Evolutionary conservation across 1,284 basidiomycete species (phyloP).

Genomic region (Boletus sp.): DNA sequence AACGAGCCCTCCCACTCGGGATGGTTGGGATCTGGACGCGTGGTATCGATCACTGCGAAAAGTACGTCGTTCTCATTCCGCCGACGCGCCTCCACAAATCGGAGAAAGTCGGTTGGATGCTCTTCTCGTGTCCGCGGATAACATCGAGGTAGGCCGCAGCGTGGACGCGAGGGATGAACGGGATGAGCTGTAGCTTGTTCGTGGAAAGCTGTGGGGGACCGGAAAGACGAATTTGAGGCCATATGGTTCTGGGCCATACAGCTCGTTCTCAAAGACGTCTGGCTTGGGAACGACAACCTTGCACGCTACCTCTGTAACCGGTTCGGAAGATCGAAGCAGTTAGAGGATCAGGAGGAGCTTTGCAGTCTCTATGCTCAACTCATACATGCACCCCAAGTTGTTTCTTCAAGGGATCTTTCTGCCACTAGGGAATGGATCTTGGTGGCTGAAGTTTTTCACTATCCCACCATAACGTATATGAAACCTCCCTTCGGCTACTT

Average conservation of each 20-base stretch:
- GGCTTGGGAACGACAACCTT: slow-evolving; percentile 8
- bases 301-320: too few relatives aligned
- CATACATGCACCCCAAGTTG: neutral
- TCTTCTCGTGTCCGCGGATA: slow-evolving; percentile 22
- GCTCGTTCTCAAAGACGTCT: slow-evolving; percentile 11
- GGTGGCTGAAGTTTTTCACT: neutral
- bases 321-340: too few relatives aligned
- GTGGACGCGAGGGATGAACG: slow-evolving; percentile 24
- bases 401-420: neutral
- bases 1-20: slow-evolving; percentile 24
- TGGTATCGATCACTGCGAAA: slow-evolving; percentile 50
- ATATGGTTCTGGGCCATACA: slow-evolving; percentile 28
- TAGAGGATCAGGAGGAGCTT: too few relatives aligned
- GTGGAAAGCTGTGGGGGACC: slow-evolving; percentile 12
- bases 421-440: neutral
- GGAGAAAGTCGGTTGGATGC: slow-evolving; percentile 15
- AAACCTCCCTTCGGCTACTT: neutral
- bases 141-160: slow-evolving; percentile 18
- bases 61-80: slow-evolving; percentile 24
- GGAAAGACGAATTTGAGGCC: slow-evolving; percentile 23
- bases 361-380: neutral
- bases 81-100: slow-evolving; percentile 11
- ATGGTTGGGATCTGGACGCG: slow-evolving; percentile 20
- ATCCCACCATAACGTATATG: neutral
- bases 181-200: slow-evolving; percentile 19